Conservation (phyloP, 73 alveolate genomes). For the Stentor roeselii region DNA sequence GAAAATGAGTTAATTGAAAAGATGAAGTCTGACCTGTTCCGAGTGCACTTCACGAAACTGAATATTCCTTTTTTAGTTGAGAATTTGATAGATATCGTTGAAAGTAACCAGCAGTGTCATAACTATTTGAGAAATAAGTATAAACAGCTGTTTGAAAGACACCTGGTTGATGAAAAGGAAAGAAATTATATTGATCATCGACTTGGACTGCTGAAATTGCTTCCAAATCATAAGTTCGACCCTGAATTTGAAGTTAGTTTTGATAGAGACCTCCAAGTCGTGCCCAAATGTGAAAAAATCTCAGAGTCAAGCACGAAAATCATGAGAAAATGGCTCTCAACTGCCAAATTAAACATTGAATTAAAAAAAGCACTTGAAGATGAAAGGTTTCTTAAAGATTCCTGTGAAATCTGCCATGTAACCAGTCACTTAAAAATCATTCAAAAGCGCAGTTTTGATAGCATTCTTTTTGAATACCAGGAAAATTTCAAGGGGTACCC, state of each 20-base stretch:
- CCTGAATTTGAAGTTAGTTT: background rate
- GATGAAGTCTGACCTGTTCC: slow-evolving; percentile 60
- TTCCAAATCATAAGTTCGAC: slow-evolving; percentile 69
- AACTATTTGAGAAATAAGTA: slow-evolving; percentile 60
- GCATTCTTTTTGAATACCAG: slow-evolving; percentile 48
- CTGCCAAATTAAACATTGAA: slow-evolving; percentile 57
- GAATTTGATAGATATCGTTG: slow-evolving; percentile 55
- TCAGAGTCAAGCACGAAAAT: background rate
- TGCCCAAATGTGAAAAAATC: background rate
- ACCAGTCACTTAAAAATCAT: slow-evolving; percentile 60
- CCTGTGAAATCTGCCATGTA: slow-evolving; percentile 67
- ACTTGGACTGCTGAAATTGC: slow-evolving; percentile 54
- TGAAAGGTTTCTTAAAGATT: slow-evolving; percentile 35
- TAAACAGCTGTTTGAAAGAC: slow-evolving; percentile 74
- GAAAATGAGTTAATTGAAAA: slow-evolving; percentile 49
- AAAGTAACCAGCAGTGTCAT: slow-evolving; percentile 59
- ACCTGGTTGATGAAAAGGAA: slow-evolving; percentile 67
- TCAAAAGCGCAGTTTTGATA: slow-evolving; percentile 50
- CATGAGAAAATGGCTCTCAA: slow-evolving; percentile 64
- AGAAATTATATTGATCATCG: slow-evolving; percentile 61
- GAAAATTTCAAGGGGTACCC: slow-evolving; percentile 50
- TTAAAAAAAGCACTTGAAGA: slow-evolving; percentile 68
- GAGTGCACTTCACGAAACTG: slow-evolving; percentile 65
- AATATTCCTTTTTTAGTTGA: slow-evolving; percentile 73
- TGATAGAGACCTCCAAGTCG: background rate